phyloP scores from a whole-genome alignment of 768 basidiomycete species.

The Agaricus subrufescens region DNA sequence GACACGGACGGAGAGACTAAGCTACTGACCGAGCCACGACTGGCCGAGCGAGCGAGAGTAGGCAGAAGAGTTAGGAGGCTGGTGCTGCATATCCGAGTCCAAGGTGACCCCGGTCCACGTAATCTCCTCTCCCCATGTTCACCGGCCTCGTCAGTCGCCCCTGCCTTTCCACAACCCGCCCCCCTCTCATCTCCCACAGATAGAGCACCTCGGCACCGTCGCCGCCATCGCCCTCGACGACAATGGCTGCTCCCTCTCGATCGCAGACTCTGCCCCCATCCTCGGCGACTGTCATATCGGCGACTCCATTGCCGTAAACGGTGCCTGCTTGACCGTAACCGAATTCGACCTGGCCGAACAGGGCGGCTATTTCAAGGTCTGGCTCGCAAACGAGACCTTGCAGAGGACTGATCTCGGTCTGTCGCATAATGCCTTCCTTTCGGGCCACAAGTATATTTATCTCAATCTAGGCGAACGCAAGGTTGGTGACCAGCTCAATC shows the following conservation, averaged over 20 bases:
- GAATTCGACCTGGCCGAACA: slow-evolving; percentile 60
- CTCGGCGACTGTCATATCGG: slow-evolving; percentile 88
- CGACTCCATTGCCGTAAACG: slow-evolving; percentile 91
- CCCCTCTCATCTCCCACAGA: slow-evolving; percentile 38
- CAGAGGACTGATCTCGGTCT: slow-evolving; percentile 85
- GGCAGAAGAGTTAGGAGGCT: background rate
- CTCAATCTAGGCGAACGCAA: slow-evolving; percentile 59
- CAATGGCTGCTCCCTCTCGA: slow-evolving; percentile 79
- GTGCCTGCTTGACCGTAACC: slow-evolving; percentile 88
- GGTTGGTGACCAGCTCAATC: slow-evolving; percentile 79
- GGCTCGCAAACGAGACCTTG: slow-evolving; percentile 94
- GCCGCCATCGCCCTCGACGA: slow-evolving; percentile 55
- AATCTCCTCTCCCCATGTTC: slow-evolving; percentile 46
- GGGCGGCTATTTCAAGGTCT: slow-evolving; percentile 88
- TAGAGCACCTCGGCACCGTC: slow-evolving; percentile 86
- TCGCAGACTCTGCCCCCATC: slow-evolving; percentile 66
- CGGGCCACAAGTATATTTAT: background rate
- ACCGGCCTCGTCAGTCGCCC: slow-evolving; percentile 63
- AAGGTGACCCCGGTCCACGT: background rate
- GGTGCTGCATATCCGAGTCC: background rate
- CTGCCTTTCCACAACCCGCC: background rate
- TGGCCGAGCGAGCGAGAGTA: slow-evolving; percentile 26
- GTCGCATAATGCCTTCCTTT: slow-evolving; percentile 68
- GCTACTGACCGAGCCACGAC: slow-evolving; percentile 31
- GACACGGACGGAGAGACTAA: background rate